Evolutionary conservation across 129 eudicot genomes (phyloP).

Genomic region (Ambrosia trifida): DNA sequence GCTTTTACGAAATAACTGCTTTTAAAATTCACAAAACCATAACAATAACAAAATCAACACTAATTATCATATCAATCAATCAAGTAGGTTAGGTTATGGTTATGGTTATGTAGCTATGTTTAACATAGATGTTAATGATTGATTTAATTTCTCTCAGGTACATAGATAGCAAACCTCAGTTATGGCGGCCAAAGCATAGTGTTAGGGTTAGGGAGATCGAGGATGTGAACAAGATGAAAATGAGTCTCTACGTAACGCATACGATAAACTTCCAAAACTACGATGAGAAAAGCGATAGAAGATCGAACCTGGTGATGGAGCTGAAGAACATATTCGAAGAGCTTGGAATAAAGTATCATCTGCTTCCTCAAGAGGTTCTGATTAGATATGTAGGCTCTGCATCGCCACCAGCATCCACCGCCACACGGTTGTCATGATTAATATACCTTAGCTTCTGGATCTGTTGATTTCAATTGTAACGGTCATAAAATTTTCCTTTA

Average conservation of each 20-base stretch:
- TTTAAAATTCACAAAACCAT: neutral
- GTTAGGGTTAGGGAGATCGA: slow-evolving; percentile 60
- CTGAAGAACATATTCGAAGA: slow-evolving; percentile 61
- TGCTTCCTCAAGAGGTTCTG: slow-evolving; percentile 61
- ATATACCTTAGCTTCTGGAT: neutral
- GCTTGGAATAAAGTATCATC: slow-evolving; percentile 54
- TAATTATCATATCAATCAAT: too few species aligned
- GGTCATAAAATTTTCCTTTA: neutral
- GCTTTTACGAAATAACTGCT: neutral
- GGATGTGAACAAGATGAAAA: slow-evolving; percentile 55
- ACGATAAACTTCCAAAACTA: slow-evolving; percentile 56
- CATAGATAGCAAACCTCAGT: slow-evolving; percentile 61
- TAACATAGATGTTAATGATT: neutral
- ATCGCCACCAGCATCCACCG: slow-evolving; percentile 34
- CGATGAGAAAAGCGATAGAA: slow-evolving; percentile 48
- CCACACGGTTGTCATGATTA: slow-evolving; percentile 32
- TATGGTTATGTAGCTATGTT: neutral
- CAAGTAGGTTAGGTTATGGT: slow-evolving; percentile 12
- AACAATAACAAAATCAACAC: slow-evolving; percentile 13
- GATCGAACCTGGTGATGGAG: slow-evolving; percentile 51
- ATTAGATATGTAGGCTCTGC: slow-evolving; percentile 44
- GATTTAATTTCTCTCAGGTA: slow-evolving; percentile 42
- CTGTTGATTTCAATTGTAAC: neutral
- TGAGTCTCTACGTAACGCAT: slow-evolving; percentile 50
- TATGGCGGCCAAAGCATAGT: slow-evolving; percentile 58